These are phyloP conservation scores for Pleurotus cornucopiae DNA, from an alignment of 768 basidiomycete species.

Conservation along the genomic window DNA sequence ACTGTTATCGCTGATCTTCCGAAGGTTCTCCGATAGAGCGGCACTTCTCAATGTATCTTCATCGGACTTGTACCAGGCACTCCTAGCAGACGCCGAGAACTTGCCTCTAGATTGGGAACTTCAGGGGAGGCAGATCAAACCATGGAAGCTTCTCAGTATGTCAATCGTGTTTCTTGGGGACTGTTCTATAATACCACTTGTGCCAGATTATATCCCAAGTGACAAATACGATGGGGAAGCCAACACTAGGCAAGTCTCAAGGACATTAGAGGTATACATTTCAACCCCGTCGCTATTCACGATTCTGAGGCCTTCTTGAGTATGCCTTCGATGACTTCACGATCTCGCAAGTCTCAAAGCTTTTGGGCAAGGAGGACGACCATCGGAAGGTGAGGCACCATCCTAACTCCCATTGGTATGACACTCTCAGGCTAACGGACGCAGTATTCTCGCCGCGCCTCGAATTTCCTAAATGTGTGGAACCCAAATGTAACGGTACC, in stretches of 20 bases:
- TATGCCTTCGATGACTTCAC: slow-evolving; percentile 63
- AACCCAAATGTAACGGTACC: slow-evolving; percentile 53
- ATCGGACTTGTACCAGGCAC: slow-evolving; percentile 47
- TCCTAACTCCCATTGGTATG: background rate
- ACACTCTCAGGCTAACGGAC: background rate
- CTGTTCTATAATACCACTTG: background rate
- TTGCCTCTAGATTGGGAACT: slow-evolving; percentile 59
- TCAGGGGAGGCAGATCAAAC: slow-evolving; percentile 52
- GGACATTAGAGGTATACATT: slow-evolving; percentile 48
- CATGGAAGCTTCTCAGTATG: slow-evolving; percentile 52
- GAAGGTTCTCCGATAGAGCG: slow-evolving; percentile 48
- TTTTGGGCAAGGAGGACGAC: slow-evolving; percentile 46
- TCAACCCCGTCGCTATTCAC: background rate
- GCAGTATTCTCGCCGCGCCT: slow-evolving; percentile 50
- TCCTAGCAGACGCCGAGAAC: slow-evolving; percentile 55
- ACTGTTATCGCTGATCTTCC: no score
- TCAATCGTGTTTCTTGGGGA: background rate
- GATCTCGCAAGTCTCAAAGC: slow-evolving; percentile 58
- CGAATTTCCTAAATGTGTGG: slow-evolving; percentile 58
- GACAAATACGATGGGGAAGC: slow-evolving; percentile 40
- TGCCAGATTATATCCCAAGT: slow-evolving; percentile 34
- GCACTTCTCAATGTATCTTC: slow-evolving; percentile 41
- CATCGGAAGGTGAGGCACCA: slow-evolving; percentile 40
- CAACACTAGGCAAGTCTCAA: slow-evolving; percentile 58
- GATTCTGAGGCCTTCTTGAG: slow-evolving; percentile 23